These are phyloP conservation scores for Phytophthora foliorum DNA, from an alignment of 352 stramenopile genomes.

Conservation along the genomic window DNA sequence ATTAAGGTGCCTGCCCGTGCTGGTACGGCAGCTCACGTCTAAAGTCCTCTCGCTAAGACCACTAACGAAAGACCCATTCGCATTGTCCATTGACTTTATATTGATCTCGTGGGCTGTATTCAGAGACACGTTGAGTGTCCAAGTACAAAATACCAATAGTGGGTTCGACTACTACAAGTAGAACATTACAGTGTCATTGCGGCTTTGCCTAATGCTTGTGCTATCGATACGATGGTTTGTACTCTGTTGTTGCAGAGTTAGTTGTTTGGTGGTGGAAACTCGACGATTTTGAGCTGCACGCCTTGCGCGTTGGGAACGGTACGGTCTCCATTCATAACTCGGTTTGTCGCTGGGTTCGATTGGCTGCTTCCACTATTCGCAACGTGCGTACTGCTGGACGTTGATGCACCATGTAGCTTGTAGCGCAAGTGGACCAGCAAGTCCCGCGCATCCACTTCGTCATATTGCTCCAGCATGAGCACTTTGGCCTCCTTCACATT, in stretches of 20 bases:
- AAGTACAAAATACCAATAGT: no score
- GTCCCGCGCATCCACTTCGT: conserved; percentile 20
- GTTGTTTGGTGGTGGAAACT: conserved; percentile 35
- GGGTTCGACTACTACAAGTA: no score
- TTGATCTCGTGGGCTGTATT: background rate
- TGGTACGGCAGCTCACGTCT: conserved; percentile 32
- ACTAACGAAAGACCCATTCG: background rate
- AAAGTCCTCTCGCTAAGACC: background rate
- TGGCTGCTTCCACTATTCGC: background rate
- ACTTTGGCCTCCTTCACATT: conserved; percentile 26
- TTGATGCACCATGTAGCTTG: conserved; percentile 7
- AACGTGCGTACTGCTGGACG: background rate
- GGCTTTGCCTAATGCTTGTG: background rate
- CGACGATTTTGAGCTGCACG: conserved; percentile 34
- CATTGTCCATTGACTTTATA: background rate
- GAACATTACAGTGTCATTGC: background rate
- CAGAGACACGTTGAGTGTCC: no score
- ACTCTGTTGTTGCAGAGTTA: conserved; percentile 26
- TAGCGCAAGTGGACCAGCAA: conserved; percentile 40
- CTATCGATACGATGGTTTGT: conserved; percentile 19
- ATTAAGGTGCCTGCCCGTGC: conserved; percentile 16
- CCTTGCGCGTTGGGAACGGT: conserved; percentile 29
- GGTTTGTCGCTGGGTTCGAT: background rate
- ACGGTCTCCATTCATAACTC: conserved; percentile 38
- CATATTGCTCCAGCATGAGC: conserved; percentile 36